Evolutionary conservation across 2,329 filamentous ascomycete species (phyloP).

Genomic region (Lasiodiplodia hormozganensis): DNA sequence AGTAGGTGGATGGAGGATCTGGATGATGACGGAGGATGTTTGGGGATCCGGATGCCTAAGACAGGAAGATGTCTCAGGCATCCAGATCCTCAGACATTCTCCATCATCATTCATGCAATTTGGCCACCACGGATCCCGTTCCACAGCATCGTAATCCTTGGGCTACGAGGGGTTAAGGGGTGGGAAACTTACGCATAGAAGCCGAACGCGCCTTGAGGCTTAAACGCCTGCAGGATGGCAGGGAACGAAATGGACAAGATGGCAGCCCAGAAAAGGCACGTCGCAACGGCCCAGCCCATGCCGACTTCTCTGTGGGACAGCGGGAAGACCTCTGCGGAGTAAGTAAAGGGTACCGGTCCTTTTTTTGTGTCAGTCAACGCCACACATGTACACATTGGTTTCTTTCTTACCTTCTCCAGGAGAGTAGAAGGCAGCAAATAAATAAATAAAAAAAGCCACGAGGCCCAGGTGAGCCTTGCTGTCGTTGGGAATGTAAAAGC

Average conservation of each 20-base stretch:
- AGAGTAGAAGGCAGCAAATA: conserved; percentile 61
- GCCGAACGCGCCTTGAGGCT: conserved; percentile 59
- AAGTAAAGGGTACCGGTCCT: conserved; percentile 51
- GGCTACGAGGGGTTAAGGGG: background rate
- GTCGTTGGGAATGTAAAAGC: conserved; percentile 43
- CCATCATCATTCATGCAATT: no score
- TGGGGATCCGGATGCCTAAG: no score
- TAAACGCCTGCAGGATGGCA: conserved; percentile 43
- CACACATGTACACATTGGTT: no score
- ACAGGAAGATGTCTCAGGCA: no score
- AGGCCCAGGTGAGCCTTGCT: conserved; percentile 38
- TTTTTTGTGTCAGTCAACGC: no score
- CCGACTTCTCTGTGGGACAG: conserved; percentile 47
- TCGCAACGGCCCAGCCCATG: conserved; percentile 51
- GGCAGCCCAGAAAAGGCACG: conserved; percentile 50
- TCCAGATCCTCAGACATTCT: no score
- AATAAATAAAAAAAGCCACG: conserved; percentile 53
- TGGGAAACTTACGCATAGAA: conserved; percentile 57
- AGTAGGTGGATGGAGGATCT: no score
- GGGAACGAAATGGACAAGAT: conserved; percentile 50
- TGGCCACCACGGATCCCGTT: no score
- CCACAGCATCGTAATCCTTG: no score
- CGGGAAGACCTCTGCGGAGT: conserved; percentile 53
- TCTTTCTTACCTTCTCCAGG: conserved; percentile 45
- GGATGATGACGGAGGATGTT: no score